A percentile compares a stretch with the other conserved stretches of the same genome.
These are phyloP conservation scores for Chaetomium tenue DNA, from an alignment of 495 filamentous ascomycete species.

Conservation along the genomic window DNA sequence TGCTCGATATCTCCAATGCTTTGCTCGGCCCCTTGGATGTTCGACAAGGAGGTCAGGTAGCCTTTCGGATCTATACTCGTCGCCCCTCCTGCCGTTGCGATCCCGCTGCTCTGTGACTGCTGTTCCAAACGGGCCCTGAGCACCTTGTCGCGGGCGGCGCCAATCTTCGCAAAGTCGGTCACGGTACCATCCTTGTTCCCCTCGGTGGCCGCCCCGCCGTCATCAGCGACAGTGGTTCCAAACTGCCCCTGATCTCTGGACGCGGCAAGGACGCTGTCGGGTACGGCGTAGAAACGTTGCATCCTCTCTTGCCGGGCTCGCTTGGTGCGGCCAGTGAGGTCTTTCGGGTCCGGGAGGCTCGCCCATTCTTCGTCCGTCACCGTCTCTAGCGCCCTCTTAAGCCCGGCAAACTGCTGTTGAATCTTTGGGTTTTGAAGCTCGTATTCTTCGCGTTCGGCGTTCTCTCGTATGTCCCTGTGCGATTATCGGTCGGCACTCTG, in stretches of 20 bases:
- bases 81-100: conserved; percentile 74
- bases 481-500: conserved; percentile 81
- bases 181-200: conserved; percentile 70
- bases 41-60: conserved; percentile 86
- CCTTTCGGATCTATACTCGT: conserved; percentile 94
- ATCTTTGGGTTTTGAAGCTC: conserved; percentile 98
- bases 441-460: conserved; percentile 87
- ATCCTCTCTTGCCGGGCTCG: conserved; percentile 76
- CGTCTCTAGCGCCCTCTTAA: conserved; percentile 83
- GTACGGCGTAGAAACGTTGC: conserved; percentile 91
- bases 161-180: conserved; percentile 98
- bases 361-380: conserved; percentile 97
- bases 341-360: conserved; percentile 89
- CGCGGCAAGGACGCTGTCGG: conserved; percentile 90
- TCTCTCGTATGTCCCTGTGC: conserved; percentile 91
- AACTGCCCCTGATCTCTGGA: conserved; percentile 77
- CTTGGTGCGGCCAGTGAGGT: conserved; percentile 91
- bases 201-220: conserved; percentile 62
- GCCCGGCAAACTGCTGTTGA: conserved; percentile 94
- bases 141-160: conserved; percentile 90
- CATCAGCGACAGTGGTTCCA: conserved; percentile 78
- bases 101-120: conserved; percentile 67
- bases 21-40: conserved; percentile 74
- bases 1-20: conserved; percentile 94
- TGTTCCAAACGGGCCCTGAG: conserved; percentile 88